These are phyloP conservation scores for Kalaharituber pfeilii DNA, from an alignment of 2,329 filamentous ascomycete genomes.

Conservation along the genomic window DNA sequence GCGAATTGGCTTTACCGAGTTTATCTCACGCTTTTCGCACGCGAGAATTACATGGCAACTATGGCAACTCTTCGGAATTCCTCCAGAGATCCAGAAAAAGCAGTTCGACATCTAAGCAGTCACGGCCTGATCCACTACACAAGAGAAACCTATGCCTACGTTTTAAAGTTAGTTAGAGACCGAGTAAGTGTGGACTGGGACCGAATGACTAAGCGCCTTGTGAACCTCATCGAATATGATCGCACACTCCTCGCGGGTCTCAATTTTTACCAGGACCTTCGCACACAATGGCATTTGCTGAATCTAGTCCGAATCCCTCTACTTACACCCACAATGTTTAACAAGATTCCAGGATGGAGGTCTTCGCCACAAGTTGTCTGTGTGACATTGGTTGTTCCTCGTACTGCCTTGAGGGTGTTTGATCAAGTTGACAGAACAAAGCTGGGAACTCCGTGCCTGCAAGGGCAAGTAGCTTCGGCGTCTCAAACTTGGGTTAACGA, in stretches of 20 bases:
- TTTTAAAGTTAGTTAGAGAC: slow-evolving; percentile 9
- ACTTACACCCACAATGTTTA: neutral
- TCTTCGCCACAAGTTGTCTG: slow-evolving; percentile 8
- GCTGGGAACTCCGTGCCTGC: slow-evolving; percentile 12
- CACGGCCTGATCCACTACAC: slow-evolving; percentile 16
- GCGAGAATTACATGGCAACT: slow-evolving; percentile 25
- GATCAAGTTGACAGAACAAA: slow-evolving; percentile 1
- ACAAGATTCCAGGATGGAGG: slow-evolving; percentile 8
- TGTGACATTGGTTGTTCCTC: slow-evolving; percentile 10
- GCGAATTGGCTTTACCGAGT: slow-evolving; percentile 29
- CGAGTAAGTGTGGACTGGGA: slow-evolving; percentile 8
- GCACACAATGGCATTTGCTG: slow-evolving; percentile 8
- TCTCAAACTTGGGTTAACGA: slow-evolving; percentile 2
- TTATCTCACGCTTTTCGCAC: slow-evolving; percentile 33
- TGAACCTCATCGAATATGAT: slow-evolving; percentile 6
- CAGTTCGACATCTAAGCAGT: too few relatives aligned
- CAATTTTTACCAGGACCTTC: slow-evolving; percentile 12
- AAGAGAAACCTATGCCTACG: slow-evolving; percentile 5
- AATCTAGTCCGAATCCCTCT: slow-evolving; percentile 4
- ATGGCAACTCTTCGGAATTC: neutral
- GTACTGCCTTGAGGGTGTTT: slow-evolving; percentile 8
- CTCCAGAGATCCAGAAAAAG: neutral
- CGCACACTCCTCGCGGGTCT: slow-evolving; percentile 6
- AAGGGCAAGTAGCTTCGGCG: slow-evolving; percentile 4
- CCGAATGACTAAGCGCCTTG: slow-evolving; percentile 4